Conservation (phyloP, 208 protist species). For the Trypanosoma platydactyli region DNA sequence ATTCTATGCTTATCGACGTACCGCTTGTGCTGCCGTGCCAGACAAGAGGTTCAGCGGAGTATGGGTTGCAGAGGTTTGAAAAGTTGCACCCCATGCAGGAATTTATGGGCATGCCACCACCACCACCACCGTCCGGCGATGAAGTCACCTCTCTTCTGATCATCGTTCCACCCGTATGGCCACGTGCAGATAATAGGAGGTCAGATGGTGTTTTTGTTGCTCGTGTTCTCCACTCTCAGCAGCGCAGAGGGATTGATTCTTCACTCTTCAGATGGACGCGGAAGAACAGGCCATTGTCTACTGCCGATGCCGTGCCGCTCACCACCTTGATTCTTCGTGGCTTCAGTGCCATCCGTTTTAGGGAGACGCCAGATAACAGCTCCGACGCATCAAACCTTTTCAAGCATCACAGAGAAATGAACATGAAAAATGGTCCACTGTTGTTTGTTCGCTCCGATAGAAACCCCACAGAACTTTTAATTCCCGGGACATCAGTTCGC, state of each 20-base stretch:
- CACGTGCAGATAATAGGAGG: neutral
- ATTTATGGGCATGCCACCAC: neutral
- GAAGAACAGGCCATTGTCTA: conserved; percentile 12
- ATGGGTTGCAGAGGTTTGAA: conserved; percentile 16
- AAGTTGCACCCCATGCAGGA: conserved; percentile 16
- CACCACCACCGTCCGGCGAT: neutral
- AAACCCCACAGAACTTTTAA: neutral
- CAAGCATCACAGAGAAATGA: neutral
- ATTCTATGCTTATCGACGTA: conserved; percentile 10
- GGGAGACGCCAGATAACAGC: neutral
- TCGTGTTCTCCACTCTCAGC: neutral
- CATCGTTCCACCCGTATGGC: conserved; percentile 23
- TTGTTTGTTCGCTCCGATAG: conserved; percentile 5
- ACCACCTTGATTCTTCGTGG: conserved; percentile 27
- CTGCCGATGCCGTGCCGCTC: neutral
- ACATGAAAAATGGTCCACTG: conserved; percentile 1
- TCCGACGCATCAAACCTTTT: neutral
- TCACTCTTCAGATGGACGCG: conserved; percentile 12
- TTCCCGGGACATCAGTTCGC: neutral
- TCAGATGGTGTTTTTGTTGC: conserved; percentile 17
- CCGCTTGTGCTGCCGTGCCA: conserved; percentile 11
- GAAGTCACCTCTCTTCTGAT: conserved; percentile 1
- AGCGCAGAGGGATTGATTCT: neutral
- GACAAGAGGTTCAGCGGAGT: conserved; percentile 22
- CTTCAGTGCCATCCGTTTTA: conserved; percentile 25